Percentiles rank a stretch among this genome's conserved stretches.
Conservation (phyloP, 2,329 filamentous ascomycete genomes). For the Atkinsonella texensis region DNA sequence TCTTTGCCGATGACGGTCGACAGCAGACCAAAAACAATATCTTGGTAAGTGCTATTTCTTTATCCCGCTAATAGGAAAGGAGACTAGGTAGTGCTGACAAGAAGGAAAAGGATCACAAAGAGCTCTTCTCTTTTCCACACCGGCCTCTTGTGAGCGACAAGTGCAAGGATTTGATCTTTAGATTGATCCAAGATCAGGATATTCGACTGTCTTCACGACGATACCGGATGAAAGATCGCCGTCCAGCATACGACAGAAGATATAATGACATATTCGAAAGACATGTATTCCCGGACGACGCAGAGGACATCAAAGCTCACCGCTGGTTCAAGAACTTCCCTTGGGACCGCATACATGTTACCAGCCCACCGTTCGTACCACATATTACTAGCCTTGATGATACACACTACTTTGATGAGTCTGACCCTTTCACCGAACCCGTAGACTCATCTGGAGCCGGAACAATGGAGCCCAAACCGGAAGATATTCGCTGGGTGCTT, state of each 20-base stretch:
- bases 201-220: constrained; percentile 62
- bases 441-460: constrained; percentile 33
- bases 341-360: constrained; percentile 64
- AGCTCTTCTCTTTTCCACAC: constrained; percentile 58
- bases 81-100: background rate
- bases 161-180: constrained; percentile 66
- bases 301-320: constrained; percentile 80
- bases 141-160: constrained; percentile 52
- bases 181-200: constrained; percentile 63
- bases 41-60: constrained; percentile 37
- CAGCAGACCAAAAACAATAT: constrained; percentile 81
- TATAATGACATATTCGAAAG: constrained; percentile 24
- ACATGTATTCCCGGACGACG: constrained; percentile 74
- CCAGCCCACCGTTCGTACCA: constrained; percentile 69
- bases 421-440: constrained; percentile 57
- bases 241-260: constrained; percentile 11
- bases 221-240: constrained; percentile 56
- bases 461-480: constrained; percentile 15
- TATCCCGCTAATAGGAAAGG: background rate
- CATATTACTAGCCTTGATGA: constrained; percentile 55
- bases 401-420: constrained; percentile 84
- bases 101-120: constrained; percentile 49
- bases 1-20: constrained; percentile 65
- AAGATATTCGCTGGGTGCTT: constrained; percentile 22
- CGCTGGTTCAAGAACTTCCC: constrained; percentile 70